phyloP scores from a whole-genome alignment of 2,329 filamentous ascomycete genomes.

The Fusarium haematococcum region DNA sequence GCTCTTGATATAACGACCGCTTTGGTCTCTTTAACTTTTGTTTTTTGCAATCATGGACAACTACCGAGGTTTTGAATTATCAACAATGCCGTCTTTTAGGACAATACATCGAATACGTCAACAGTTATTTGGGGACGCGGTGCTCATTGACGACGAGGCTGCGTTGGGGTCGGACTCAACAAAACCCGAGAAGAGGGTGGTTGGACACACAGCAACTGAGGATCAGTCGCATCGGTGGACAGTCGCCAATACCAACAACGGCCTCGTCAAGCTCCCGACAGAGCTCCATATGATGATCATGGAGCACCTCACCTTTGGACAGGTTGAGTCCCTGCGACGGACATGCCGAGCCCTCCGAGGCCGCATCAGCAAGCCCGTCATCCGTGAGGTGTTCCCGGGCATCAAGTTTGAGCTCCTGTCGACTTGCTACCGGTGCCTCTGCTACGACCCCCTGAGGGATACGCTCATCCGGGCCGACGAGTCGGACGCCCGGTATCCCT shows the following conservation, averaged over 20 bases:
- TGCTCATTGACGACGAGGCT: neutral
- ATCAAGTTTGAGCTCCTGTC: slow-evolving; percentile 47
- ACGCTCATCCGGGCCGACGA: slow-evolving; percentile 49
- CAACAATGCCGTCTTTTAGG: neutral
- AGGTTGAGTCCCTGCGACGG: slow-evolving; percentile 56
- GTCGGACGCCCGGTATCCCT: slow-evolving; percentile 49
- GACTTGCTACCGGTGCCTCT: slow-evolving; percentile 57
- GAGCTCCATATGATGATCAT: slow-evolving; percentile 58
- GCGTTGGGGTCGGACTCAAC: neutral
- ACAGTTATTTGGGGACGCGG: slow-evolving; percentile 2
- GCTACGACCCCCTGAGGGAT: slow-evolving; percentile 46
- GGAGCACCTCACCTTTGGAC: slow-evolving; percentile 55
- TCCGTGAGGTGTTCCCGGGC: slow-evolving; percentile 53
- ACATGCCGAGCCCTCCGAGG: slow-evolving; percentile 54
- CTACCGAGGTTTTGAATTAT: neutral
- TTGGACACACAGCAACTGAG: neutral
- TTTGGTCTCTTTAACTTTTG: neutral
- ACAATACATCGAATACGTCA: slow-evolving; percentile 1
- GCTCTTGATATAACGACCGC: neutral
- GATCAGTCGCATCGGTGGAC: neutral
- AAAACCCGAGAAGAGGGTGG: neutral
- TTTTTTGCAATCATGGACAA: neutral
- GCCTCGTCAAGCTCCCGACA: slow-evolving; percentile 52
- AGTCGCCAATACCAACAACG: neutral
- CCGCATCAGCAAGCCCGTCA: slow-evolving; percentile 50